Percentiles rank a stretch among this genome's conserved stretches.
Conservation (phyloP, 2,329 filamentous ascomycete species). For the Apiospora kogelbergensis region DNA sequence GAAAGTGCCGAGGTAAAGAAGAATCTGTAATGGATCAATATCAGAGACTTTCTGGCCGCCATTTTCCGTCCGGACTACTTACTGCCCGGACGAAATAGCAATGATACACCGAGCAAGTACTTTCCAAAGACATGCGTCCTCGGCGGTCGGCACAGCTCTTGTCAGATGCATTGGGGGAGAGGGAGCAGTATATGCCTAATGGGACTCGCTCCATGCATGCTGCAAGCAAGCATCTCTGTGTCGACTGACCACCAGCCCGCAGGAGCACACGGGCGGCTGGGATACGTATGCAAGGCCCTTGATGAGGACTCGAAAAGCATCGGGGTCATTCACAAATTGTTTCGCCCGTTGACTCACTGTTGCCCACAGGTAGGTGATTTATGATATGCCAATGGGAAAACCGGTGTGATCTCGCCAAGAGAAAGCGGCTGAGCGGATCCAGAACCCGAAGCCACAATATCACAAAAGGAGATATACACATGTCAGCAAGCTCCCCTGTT, state of each 20-base stretch:
- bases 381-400: neutral
- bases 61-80: neutral
- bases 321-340: neutral
- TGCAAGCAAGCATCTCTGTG: neutral
- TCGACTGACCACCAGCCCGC: neutral
- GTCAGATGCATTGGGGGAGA: neutral
- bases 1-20: neutral
- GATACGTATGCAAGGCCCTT: neutral
- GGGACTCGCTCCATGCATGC: neutral
- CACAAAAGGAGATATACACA: neutral
- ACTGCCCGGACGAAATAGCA: neutral
- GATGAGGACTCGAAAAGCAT: neutral
- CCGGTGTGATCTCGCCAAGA: neutral
- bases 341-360: neutral
- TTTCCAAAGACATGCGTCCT: neutral
- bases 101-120: neutral
- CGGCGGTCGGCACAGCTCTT: neutral
- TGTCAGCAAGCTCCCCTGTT: neutral
- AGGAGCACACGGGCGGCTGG: neutral
- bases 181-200: neutral
- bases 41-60: neutral
- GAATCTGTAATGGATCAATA: neutral
- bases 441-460: neutral
- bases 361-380: neutral
- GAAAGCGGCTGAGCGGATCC: neutral